A percentile compares a stretch with the other conserved stretches of the same genome.
Conservation (phyloP, 2,329 filamentous ascomycete species). For the Aureobasidium vineae region DNA sequence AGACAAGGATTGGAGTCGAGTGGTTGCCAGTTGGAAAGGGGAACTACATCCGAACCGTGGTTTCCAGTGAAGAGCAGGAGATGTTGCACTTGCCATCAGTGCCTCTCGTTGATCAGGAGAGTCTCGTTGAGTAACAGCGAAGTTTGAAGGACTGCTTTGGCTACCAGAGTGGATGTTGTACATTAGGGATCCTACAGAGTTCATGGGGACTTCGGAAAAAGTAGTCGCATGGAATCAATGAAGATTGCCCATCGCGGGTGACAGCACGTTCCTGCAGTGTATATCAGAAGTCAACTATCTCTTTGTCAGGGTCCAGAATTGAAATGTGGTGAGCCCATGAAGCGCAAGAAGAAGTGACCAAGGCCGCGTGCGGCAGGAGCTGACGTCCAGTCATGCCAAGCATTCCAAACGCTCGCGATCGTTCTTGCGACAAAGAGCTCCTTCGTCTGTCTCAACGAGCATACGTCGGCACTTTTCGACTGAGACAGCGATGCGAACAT, state of each 20-base stretch:
- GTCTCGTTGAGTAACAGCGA: background rate
- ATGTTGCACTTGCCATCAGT: background rate
- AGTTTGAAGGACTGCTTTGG: background rate
- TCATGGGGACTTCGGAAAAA: background rate
- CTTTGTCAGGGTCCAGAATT: background rate
- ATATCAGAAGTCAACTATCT: background rate
- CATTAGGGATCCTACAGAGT: background rate
- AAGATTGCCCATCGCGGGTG: background rate
- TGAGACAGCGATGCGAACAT: background rate
- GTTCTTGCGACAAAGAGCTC: background rate
- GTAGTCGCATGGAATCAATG: background rate
- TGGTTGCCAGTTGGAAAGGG: background rate
- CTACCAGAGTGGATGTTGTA: background rate
- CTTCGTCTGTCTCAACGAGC: background rate
- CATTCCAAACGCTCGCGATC: background rate
- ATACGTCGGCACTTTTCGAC: background rate
- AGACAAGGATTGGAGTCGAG: background rate
- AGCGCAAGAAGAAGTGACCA: background rate
- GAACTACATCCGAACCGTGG: background rate
- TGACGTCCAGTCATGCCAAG: conserved; percentile 6
- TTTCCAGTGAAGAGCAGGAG: background rate
- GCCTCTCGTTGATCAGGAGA: no score
- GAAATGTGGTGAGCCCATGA: background rate
- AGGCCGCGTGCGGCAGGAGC: background rate
- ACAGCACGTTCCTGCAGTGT: background rate